Percentiles rank a stretch among this genome's conserved stretches.
Conservation (phyloP, 2,329 filamentous ascomycete species). For the Fusarium pseudonygamai region DNA sequence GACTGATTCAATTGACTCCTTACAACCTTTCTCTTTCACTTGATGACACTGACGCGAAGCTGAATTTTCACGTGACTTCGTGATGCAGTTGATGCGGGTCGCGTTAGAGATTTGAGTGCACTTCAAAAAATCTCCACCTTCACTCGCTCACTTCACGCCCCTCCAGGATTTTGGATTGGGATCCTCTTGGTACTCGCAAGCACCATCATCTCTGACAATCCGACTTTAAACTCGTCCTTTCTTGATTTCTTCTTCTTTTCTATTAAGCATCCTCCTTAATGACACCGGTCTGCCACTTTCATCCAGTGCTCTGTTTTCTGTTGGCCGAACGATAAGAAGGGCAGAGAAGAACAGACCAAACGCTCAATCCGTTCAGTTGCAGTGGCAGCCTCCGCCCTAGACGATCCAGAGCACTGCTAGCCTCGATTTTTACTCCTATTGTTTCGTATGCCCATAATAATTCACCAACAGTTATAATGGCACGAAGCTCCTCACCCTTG, state of each 20-base stretch:
- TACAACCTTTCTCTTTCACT: not conserved
- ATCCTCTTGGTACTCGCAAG: constrained; percentile 6
- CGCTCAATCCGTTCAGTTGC: constrained; percentile 3
- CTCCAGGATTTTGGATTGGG: constrained; percentile 16
- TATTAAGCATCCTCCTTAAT: not conserved
- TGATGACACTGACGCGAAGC: constrained; percentile 2
- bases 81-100: constrained; percentile 30
- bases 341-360: constrained; percentile 7
- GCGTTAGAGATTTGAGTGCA: constrained; percentile 25
- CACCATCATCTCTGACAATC: not conserved
- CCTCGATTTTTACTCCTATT: constrained; percentile 15
- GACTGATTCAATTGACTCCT: not conserved
- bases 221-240: not conserved
- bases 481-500: constrained; percentile 45
- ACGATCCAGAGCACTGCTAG: constrained; percentile 8
- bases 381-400: constrained; percentile 19
- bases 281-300: constrained; percentile 11
- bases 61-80: constrained; percentile 39
- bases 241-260: not conserved
- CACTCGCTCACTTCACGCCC: constrained; percentile 11
- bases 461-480: constrained; percentile 38
- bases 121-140: constrained; percentile 24
- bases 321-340: constrained; percentile 20
- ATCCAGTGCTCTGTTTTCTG: constrained; percentile 18
- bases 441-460: constrained; percentile 7